Evolutionary conservation across 2,329 filamentous ascomycete genomes (phyloP), one percentile per base, ranked within the genome.

Genomic region (Mollisiaceae sp.): DNA sequence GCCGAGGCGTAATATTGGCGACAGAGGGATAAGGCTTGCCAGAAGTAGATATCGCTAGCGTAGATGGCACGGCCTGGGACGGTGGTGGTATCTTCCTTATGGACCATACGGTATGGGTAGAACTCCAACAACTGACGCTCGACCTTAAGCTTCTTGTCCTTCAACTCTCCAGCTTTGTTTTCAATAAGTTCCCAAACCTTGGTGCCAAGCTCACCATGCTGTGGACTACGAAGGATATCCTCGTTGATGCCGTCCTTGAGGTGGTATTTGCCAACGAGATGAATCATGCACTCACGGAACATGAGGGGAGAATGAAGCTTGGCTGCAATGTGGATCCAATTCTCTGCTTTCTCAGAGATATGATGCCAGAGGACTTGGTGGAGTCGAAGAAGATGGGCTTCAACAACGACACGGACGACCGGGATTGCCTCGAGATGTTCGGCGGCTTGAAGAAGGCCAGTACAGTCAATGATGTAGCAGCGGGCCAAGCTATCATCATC

Each of bases 271-370:
- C 74, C 74, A 3, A 70, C 65, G 15, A 74, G 50, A 54, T 75
- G 73, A n/a, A 71, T 60, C 58, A 75, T 71, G 4, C 71, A 68
- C 39, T 76, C 74, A 24, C 68, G 65, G 54, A 75, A 74, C n/a
- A 76, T 74, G 12, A 72, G 61, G 8, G 71, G 65, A 1, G 72
- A 74, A 58, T 72, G 65, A 8, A 76, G 60, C 11, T 69, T 66
- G 5, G 64, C 57, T 20, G 67, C 73, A 32, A 75, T 56, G 32
- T 67, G 65, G n/a, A 73, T 65, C 72, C 74, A 76, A 15, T 58
- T 58, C 15, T 72, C 71, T 1, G 72, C 69, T 0, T 61, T 63
- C 4, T 50, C 41, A 1, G 47, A 43, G 36, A 75, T 66, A 22
- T 72, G 67, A 8, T 62, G 36, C 74, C 73, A 76, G 22, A 76